Evolutionary conservation across 257 asterid species (phyloP), one percentile per base, ranked within the genome.

Genomic region (Solanum microdontum): DNA sequence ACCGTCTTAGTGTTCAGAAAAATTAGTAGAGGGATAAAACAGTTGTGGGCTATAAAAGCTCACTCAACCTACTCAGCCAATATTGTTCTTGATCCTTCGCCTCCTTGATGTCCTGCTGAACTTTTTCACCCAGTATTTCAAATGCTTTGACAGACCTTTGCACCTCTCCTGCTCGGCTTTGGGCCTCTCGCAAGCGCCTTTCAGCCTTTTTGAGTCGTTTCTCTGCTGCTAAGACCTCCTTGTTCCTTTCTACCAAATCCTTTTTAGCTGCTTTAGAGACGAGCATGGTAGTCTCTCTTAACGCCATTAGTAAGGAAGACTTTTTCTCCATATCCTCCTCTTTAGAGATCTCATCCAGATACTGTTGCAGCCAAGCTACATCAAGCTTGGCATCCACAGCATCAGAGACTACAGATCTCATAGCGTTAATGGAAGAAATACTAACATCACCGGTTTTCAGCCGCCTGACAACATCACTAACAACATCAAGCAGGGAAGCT

Each of bases 401-500:
- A 45, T 90, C 91, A 9, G 90, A 84, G 30, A 92, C 64, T 80
- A 88, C 92, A 21, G 34, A 86, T 88, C 87, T 55, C 73, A 92
- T 89, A 88, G 10, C 86, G 69, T 91, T 87, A 75, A 91, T 88
- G 39, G 90, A 86, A 4, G 90, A 83, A 84, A 80, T 21, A 77
- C 88, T 73, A 80, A 80, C 69, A 75, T 74, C 92, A 64, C 80
- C 8, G 84, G 73, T 51, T 39, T 80, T 89, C 55, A 92, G 90
- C 72, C 39, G 87, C 86, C 83, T 89, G 72, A 92, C 90, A 80
- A 92, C 86, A 28, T 76, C 83, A 74, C 91, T 83, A 58, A 92
- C 77, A 51, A 88, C 88, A 48, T 92, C 93, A 40, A 92, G 92
- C 28, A 92, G 75, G 72, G 93, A 89, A 33, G 94, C 90, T 75